These are phyloP conservation scores for Suillus discolor DNA, from an alignment of 768 basidiomycete species.

Conservation along the genomic window DNA sequence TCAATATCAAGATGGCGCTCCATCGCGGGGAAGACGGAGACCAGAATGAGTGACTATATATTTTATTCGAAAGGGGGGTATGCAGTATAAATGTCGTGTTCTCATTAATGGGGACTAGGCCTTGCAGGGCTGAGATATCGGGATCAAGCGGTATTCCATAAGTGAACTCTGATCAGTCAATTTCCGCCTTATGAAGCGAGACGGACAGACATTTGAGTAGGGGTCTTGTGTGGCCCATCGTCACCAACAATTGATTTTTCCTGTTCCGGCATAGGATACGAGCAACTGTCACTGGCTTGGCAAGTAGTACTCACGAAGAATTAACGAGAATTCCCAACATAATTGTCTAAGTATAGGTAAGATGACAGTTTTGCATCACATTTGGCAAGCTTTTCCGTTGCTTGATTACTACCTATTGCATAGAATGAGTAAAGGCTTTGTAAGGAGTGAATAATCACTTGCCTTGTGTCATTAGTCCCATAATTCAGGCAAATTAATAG, in stretches of 20 bases:
- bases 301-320: not conserved
- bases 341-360: not conserved
- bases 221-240: not conserved
- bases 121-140: not conserved
- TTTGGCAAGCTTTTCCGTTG: not conserved
- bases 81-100: not conserved
- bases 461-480: not conserved
- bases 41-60: not conserved
- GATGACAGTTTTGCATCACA: not conserved
- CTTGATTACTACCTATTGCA: not conserved
- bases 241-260: not conserved
- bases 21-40: constrained; percentile 3
- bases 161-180: not conserved
- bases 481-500: not conserved
- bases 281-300: not conserved
- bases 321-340: not conserved
- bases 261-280: not conserved
- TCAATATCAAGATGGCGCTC: not conserved
- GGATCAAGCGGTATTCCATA: not conserved
- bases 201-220: not conserved
- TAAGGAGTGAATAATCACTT: not conserved
- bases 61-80: not conserved
- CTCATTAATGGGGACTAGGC: not conserved
- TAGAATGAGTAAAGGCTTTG: not conserved
- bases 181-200: not conserved